Evolutionary conservation across 306 rosid genomes (phyloP).

Genomic region (Pyrus bretschneideri): DNA sequence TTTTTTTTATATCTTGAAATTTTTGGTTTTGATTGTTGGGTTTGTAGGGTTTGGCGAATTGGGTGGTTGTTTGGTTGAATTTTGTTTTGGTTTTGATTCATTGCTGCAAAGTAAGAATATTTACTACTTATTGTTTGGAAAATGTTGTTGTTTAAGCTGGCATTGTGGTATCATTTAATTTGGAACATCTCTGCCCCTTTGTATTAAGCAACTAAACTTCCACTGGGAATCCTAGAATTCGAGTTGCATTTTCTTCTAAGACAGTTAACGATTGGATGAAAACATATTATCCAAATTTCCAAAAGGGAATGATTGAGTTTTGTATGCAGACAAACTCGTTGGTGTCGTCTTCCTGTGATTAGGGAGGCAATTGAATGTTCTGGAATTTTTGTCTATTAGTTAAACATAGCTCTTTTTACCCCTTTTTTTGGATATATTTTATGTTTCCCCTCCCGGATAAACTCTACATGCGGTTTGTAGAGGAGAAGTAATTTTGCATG

Average conservation of each 20-base stretch:
- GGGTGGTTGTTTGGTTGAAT: neutral
- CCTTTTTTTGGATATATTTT: neutral
- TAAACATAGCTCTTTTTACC: neutral
- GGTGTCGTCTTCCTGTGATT: neutral
- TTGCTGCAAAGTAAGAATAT: neutral
- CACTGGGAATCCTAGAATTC: neutral
- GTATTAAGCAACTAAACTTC: neutral
- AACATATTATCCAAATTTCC: neutral
- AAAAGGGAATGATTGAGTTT: neutral
- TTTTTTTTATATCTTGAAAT: neutral
- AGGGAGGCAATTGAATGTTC: neutral
- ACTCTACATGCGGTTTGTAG: neutral
- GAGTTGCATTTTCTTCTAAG: neutral
- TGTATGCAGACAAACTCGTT: neutral
- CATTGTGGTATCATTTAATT: neutral
- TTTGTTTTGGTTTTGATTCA: neutral
- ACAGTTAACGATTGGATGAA: too few species aligned
- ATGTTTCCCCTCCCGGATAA: neutral
- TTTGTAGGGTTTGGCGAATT: constrained; percentile 1
- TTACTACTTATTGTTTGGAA: neutral
- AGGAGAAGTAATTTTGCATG: neutral
- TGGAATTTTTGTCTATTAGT: neutral
- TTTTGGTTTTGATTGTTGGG: neutral
- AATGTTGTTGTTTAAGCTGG: neutral
- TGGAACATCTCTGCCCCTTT: neutral